Conservation (phyloP, 2,329 filamentous ascomycete species). For the Diaporthe aspalathi region DNA sequence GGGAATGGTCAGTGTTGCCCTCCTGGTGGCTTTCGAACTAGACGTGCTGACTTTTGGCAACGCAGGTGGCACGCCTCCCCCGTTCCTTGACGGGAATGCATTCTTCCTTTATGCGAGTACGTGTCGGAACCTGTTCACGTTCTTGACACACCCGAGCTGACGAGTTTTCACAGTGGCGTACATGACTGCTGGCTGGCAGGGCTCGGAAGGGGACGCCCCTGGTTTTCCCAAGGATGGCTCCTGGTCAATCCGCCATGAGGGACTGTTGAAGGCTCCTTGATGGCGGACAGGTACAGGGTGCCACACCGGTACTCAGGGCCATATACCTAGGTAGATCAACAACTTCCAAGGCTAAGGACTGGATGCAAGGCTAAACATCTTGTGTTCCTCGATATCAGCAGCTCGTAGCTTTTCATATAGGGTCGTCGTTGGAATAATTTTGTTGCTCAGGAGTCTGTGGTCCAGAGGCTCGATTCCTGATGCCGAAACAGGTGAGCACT, state of each 20-base stretch:
- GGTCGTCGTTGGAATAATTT: no score
- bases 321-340: no score
- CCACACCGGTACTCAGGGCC: no score
- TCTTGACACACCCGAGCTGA: not conserved
- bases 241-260: not conserved
- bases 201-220: not conserved
- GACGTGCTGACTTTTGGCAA: not conserved
- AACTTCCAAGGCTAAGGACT: no score
- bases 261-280: not conserved
- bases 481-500: no score
- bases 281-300: no score
- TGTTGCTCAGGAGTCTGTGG: no score
- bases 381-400: no score
- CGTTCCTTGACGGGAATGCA: conserved; percentile 7
- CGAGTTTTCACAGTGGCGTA: not conserved
- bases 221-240: conserved; percentile 7
- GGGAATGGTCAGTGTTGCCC: not conserved
- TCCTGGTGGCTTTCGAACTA: no score
- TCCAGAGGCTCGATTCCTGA: no score
- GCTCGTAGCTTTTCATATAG: no score
- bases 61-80: conserved; percentile 1
- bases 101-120: conserved; percentile 12
- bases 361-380: no score
- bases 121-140: accelerated
- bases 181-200: conserved; percentile 16